Conservation (phyloP, 2,329 filamentous ascomycete genomes). For the Paecilomyces dactylethromorphus region DNA sequence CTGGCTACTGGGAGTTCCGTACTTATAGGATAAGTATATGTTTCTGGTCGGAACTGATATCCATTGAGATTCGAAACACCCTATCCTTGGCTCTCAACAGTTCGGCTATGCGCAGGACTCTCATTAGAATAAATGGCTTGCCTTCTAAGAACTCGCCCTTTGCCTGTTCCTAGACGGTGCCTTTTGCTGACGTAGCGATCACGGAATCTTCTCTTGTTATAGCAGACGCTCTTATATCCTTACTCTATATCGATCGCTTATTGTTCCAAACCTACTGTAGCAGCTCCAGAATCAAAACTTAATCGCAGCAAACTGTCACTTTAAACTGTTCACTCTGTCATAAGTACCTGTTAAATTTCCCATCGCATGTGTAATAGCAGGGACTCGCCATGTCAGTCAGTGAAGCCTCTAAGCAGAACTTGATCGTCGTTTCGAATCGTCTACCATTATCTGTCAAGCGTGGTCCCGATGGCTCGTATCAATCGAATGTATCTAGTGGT, state of each 20-base stretch:
- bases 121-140: background rate
- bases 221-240: background rate
- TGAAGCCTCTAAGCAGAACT: conserved; percentile 23
- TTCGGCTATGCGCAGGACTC: background rate
- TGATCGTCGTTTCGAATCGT: conserved; percentile 78
- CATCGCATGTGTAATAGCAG: background rate
- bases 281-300: background rate
- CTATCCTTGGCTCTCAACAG: background rate
- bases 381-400: conserved; percentile 2
- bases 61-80: background rate
- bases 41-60: background rate
- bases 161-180: background rate
- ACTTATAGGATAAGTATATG: background rate
- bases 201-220: background rate
- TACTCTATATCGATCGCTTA: background rate
- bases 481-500: conserved; percentile 84
- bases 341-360: background rate
- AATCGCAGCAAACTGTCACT: background rate
- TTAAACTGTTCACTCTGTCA: background rate
- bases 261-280: background rate
- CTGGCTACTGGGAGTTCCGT: background rate
- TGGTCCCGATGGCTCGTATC: conserved; percentile 73
- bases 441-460: conserved; percentile 89
- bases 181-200: background rate
- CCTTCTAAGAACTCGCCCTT: background rate